phyloP scores from a whole-genome alignment of 1,284 basidiomycete genomes.

The Ceratobasidium sp. region DNA sequence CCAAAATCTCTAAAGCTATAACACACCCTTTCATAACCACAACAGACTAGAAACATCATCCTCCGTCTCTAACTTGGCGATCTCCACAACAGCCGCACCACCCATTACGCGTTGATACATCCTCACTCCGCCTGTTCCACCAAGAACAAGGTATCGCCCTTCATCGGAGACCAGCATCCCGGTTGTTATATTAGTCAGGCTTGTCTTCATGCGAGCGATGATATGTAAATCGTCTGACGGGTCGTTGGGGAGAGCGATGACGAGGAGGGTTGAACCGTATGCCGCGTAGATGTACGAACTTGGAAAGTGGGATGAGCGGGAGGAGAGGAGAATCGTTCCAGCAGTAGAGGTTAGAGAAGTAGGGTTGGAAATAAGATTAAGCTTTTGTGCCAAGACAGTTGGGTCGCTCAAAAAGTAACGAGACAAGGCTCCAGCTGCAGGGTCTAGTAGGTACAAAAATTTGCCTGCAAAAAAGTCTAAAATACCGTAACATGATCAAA shows the following conservation, averaged over 20 bases:
- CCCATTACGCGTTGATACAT: background rate
- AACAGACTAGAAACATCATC: background rate
- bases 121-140: constrained; percentile 9
- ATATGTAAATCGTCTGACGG: background rate
- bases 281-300: constrained; percentile 17
- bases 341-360: background rate
- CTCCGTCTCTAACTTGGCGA: constrained; percentile 5
- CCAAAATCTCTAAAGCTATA: background rate
- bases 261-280: background rate
- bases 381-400: background rate
- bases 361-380: background rate
- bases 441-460: constrained; percentile 11
- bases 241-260: constrained; percentile 12
- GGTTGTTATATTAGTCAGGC: background rate
- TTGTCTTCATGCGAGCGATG: constrained; percentile 12
- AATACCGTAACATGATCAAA: background rate
- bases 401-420: constrained; percentile 13
- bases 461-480: background rate
- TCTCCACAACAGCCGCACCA: constrained; percentile 7
- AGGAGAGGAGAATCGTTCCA: constrained; percentile 8
- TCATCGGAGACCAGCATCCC: background rate
- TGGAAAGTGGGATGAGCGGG: background rate
- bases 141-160: constrained; percentile 4
- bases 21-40: constrained; percentile 8
- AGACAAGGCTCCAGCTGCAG: background rate